Conservation (phyloP, 768 basidiomycete genomes). For the Lepiota venenata region DNA sequence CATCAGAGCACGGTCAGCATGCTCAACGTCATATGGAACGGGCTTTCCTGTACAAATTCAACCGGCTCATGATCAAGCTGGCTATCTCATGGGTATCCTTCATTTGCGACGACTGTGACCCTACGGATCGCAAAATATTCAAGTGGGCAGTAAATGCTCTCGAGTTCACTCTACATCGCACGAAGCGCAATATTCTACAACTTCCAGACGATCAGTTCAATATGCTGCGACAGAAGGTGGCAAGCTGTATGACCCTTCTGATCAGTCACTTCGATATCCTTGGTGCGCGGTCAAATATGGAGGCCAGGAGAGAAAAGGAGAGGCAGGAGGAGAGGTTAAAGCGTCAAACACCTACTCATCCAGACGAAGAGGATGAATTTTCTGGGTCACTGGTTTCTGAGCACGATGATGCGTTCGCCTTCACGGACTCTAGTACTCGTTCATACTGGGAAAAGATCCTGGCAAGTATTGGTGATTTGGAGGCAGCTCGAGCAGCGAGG, state of each 20-base stretch:
- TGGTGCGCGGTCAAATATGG: conserved; percentile 84
- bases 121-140: conserved; percentile 93
- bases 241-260: conserved; percentile 94
- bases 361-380: conserved; percentile 50
- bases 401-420: conserved; percentile 41
- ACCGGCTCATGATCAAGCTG: conserved; percentile 78
- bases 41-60: conserved; percentile 66
- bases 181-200: conserved; percentile 85
- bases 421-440: conserved; percentile 62
- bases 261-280: conserved; percentile 98
- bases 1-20: conserved; percentile 93
- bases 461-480: conserved; percentile 58
- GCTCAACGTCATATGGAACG: conserved; percentile 87
- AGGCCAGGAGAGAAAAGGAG: conserved; percentile 90
- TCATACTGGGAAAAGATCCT: conserved; percentile 74
- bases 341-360: conserved; percentile 44
- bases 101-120: conserved; percentile 97
- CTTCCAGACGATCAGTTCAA: conserved; percentile 88
- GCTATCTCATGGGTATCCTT: conserved; percentile 98
- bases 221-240: conserved; percentile 86
- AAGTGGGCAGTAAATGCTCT: conserved; percentile 97
- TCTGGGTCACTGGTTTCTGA: conserved; percentile 29
- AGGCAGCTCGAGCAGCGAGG: conserved; percentile 55
- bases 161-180: conserved; percentile 87
- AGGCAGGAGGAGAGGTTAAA: conserved; percentile 58